phyloP scores from a whole-genome alignment of 192 early-diverging fungal species.

The Coemansia sp. region DNA sequence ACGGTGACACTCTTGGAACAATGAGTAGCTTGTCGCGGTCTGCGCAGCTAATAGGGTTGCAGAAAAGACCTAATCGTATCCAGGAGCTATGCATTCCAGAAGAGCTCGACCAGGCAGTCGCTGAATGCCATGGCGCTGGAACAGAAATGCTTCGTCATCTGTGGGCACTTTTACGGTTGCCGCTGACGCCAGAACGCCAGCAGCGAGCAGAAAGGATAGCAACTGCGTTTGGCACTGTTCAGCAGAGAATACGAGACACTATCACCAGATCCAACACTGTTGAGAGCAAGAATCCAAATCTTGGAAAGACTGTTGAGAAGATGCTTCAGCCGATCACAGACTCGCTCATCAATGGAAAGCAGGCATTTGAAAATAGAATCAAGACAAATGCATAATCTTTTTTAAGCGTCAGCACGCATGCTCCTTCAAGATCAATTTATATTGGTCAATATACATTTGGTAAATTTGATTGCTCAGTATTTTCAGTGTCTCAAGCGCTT shows the following conservation, averaged over 20 bases:
- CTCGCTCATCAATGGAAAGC: conserved; percentile 31
- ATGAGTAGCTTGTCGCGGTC: conserved; percentile 28
- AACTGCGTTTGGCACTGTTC: conserved; percentile 31
- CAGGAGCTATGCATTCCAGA: conserved; percentile 43
- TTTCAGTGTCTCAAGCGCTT: too few relatives aligned
- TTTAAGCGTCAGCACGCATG: too few relatives aligned
- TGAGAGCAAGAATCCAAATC: conserved; percentile 33
- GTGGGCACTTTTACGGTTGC: conserved; percentile 47
- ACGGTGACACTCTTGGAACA: conserved; percentile 35
- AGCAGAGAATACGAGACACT: conserved; percentile 34
- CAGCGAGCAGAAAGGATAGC: conserved; percentile 48
- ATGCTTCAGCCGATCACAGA: conserved; percentile 51
- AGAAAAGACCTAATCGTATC: conserved; percentile 38
- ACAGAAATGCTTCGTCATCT: conserved; percentile 56
- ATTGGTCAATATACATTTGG: too few relatives aligned
- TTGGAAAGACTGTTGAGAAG: conserved; percentile 32
- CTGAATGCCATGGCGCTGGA: conserved; percentile 52
- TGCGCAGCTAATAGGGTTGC: conserved; percentile 19
- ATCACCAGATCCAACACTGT: conserved; percentile 27
- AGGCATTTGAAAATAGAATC: conserved; percentile 19
- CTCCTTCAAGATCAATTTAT: too few relatives aligned
- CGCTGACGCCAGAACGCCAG: conserved; percentile 27
- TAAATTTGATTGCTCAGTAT: too few relatives aligned
- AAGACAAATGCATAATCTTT: background rate
- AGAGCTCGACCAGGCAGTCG: conserved; percentile 27